phyloP scores from a whole-genome alignment of 2,329 filamentous ascomycete species.

The Verticillium tricorpus region DNA sequence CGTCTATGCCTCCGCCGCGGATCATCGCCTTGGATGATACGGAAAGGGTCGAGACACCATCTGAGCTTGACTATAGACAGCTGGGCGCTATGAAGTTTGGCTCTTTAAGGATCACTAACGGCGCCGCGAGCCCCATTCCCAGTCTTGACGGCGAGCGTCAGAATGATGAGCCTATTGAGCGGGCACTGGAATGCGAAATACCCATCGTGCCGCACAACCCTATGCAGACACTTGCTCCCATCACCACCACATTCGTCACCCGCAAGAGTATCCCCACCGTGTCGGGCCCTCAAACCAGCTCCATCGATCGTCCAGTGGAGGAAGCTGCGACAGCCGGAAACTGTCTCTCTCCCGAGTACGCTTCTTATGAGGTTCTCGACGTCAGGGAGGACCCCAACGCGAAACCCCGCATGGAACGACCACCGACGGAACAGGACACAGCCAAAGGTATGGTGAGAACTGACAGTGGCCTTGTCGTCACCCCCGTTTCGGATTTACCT shows the following conservation, averaged over 20 bases:
- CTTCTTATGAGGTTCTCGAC: constrained; percentile 30
- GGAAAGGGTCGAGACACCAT: constrained; percentile 42
- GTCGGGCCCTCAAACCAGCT: constrained; percentile 33
- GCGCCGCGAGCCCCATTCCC: constrained; percentile 44
- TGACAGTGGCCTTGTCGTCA: constrained; percentile 48
- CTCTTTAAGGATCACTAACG: constrained; percentile 59
- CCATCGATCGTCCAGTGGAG: constrained; percentile 38
- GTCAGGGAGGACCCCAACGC: constrained; percentile 39
- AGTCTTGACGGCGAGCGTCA: constrained; percentile 26
- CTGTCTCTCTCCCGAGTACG: constrained; percentile 21
- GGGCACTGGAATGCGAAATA: background rate
- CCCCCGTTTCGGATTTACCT: constrained; percentile 32
- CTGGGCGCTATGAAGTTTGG: constrained; percentile 60
- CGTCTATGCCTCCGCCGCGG: constrained; percentile 14
- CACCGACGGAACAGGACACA: constrained; percentile 16
- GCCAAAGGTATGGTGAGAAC: constrained; percentile 25
- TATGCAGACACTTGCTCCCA: background rate
- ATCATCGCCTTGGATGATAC: constrained; percentile 14
- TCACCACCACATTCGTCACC: background rate
- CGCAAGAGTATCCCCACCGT: background rate
- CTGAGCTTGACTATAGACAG: constrained; percentile 53
- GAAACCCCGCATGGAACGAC: constrained; percentile 26
- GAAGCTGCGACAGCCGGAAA: constrained; percentile 43
- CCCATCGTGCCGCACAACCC: background rate
- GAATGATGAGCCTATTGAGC: background rate